A percentile compares a stretch with the other conserved stretches of the same genome.
Conservation (phyloP, 2,329 filamentous ascomycete genomes). For the Xylariaceae sp. region DNA sequence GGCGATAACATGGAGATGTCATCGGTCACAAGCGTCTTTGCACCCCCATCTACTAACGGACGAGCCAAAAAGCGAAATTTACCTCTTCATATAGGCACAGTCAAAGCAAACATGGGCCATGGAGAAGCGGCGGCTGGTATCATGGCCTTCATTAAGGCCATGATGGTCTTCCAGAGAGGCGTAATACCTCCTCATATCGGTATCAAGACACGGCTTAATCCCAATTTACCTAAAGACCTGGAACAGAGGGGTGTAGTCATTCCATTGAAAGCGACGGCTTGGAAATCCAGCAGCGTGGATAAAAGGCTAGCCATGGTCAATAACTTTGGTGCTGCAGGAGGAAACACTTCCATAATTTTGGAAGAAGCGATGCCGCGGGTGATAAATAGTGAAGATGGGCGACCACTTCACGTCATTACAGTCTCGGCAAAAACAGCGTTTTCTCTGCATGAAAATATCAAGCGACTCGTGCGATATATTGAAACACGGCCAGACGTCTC, state of each 20-base stretch:
- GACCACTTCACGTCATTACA: slow-evolving; percentile 22
- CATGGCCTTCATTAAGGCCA: slow-evolving; percentile 26
- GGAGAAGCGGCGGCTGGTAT: slow-evolving; percentile 47
- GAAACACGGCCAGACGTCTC: slow-evolving; percentile 8
- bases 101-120: slow-evolving; percentile 55
- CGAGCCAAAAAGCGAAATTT: too few relatives aligned
- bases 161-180: slow-evolving; percentile 32
- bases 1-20: slow-evolving; percentile 71
- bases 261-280: too few relatives aligned
- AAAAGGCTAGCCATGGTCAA: too few relatives aligned
- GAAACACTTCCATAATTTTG: slow-evolving; percentile 29
- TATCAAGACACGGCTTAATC: slow-evolving; percentile 55
- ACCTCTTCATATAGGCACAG: slow-evolving; percentile 52
- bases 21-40: slow-evolving; percentile 65
- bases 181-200: slow-evolving; percentile 54
- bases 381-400: slow-evolving; percentile 1
- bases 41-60: slow-evolving; percentile 45
- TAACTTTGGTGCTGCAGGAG: slow-evolving; percentile 32
- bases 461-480: slow-evolving; percentile 18
- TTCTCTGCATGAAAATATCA: slow-evolving; percentile 18
- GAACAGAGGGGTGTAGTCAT: too few relatives aligned
- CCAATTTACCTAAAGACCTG: slow-evolving; percentile 14
- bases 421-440: slow-evolving; percentile 22
- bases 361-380: slow-evolving; percentile 21
- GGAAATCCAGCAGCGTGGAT: too few relatives aligned